Base-by-base conservation (phyloP, 768 basidiomycete genomes). In the Leucocoprinus birnbaumii region DNA sequence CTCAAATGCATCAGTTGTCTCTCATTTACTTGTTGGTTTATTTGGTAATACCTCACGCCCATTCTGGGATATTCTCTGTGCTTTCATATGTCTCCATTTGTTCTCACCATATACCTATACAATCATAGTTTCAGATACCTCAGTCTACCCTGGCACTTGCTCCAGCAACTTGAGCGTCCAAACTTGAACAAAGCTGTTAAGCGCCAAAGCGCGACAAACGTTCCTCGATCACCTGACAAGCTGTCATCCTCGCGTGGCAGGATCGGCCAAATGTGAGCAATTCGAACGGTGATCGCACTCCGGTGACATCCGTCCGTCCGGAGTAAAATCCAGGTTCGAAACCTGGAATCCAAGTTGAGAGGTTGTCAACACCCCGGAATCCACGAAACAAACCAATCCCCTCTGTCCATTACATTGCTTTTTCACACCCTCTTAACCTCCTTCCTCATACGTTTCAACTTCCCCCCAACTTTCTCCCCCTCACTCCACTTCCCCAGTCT, bases 331-430 rank as follows among this genome's bases (percentile, higher is more conserved):
- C 21, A 27, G 52, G 14, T 31, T 19, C 34, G 35, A 37, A 50
- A 50, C 37, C 31, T 31, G 31, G 31, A 31, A 38, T 31, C 43
- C 34, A 35, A 44, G 41, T 16, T 49, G 46, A 49, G 54, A 40
- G 27, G 53, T 26, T 55, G 54, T 42, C 54, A 54, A 49, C 45
- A 18, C 19, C 35, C 22, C n/a, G 46, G 40, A 55, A 55, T 49
- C 54, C 48, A 49, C 47, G 41, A 55, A 55, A 41, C 41, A 25
- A 55, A 49, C 26, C 53, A 47, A 55, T 48, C 26, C 37, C 53
- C 19, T 35, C 21, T 18, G 27, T 47, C 24, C 35, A 46, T 37
- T 46, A 21, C 40, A 24, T 41, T 24, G 24, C 34, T 47, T 34
- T 47, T 43, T 48, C 54, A 48, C 54, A 48, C 47, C 48, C 22